Evolutionary conservation across 2,329 filamentous ascomycete genomes (phyloP), one percentile per base, ranked within the genome.

Genomic region (Rachicladosporium sp.): DNA sequence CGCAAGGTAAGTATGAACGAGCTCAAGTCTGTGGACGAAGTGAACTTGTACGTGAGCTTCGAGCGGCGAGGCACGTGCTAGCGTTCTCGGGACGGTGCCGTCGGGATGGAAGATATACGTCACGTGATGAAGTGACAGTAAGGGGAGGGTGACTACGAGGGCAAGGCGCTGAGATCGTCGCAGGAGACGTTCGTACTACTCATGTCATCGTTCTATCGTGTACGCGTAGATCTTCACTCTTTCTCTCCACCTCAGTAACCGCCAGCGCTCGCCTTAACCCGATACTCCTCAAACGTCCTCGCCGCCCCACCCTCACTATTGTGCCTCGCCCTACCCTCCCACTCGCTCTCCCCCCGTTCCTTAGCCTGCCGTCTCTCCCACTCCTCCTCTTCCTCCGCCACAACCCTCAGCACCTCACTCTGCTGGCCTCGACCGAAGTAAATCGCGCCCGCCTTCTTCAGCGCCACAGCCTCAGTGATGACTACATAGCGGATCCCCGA

Each of bases 201-300:
- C 23, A 8, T 27, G 3, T 27, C 23, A 27, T 27, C 23, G 23
- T 27, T 27, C 23, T 27, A 27, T 27, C 23, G 8, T 27, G 23
- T 27, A 27, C 23, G 6, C 23, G 4, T 38, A 42, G 37, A 33
- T 32, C 37, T 38, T 38, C 27, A 34, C 42, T 29, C 12, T 37
- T 10, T 31, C 12, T 34, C 6, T 23, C 32, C 41, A 29, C 29
- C 15, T 34, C 21, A 41, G 38, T 54, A 59, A 10, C 60, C 60
- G 6, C 52, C 59, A n/a, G 56, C 60, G 23, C 47, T 51, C 19
- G 53, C 54, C 47, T 62, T 66, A 46, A 62, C 59, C 40, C 66
- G 54, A 51, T 67, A 69, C 50, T 70, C 65, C 49, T 69, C 62
- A 47, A 70, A 69, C 4, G 55, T 59, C 51, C 57, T 50, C 41